Conservation (phyloP, 2,329 filamentous ascomycete species). For the Trichophyton benhamiae region DNA sequence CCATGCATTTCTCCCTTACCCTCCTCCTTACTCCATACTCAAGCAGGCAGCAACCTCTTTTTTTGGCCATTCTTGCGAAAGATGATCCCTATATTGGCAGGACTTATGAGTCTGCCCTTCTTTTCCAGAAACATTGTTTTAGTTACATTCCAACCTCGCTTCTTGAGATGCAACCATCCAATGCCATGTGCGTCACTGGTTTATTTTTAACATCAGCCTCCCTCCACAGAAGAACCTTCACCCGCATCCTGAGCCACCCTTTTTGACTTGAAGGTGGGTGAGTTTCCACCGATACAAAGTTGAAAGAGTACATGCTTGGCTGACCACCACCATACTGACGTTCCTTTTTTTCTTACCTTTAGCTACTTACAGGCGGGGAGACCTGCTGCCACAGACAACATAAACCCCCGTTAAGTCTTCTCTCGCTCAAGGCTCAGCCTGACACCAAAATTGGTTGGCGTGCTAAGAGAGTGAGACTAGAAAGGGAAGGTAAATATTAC, state of each 20-base stretch:
- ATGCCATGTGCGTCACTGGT: not conserved
- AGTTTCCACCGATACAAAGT: not conserved
- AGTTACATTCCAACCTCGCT: not conserved
- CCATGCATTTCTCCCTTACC: not conserved
- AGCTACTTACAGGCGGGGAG: not conserved
- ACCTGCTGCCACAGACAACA: not conserved
- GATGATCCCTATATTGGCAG: not conserved
- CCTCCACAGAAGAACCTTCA: not conserved
- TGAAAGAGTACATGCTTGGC: not conserved
- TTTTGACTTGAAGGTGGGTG: too few species aligned
- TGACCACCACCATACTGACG: not conserved
- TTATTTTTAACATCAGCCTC: slow-evolving; percentile 1
- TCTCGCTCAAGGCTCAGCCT: too few species aligned
- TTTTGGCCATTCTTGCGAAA: not conserved
- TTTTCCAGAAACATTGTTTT: not conserved
- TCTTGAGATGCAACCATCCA: not conserved
- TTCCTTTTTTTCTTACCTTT: not conserved
- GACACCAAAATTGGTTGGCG: too few species aligned
- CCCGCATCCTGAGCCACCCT: not conserved
- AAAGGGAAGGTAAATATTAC: not conserved
- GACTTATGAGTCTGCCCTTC: not conserved
- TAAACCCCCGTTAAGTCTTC: not conserved
- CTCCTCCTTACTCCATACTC: not conserved
- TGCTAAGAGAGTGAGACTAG: not conserved
- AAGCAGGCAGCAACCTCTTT: not conserved